Conservation (phyloP, 2,329 filamentous ascomycete genomes). For the Albifimbria verrucaria region DNA sequence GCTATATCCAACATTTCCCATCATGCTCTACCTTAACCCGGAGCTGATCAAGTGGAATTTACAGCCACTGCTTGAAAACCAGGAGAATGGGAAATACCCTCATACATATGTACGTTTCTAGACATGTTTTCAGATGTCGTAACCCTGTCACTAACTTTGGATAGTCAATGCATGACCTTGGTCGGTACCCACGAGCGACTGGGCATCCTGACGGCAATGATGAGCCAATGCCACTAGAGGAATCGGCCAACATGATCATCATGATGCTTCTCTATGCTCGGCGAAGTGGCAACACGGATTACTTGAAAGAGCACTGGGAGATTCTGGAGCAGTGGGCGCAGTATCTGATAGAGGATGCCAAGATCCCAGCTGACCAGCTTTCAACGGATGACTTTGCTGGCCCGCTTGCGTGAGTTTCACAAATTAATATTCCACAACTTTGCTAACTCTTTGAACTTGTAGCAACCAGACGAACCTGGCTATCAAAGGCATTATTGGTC, state of each 20-base stretch:
- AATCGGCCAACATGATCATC: conserved; percentile 79
- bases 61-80: too few relatives aligned
- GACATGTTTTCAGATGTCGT: too few relatives aligned
- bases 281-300: conserved; percentile 46
- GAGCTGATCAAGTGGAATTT: too few relatives aligned
- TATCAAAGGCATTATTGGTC: conserved; percentile 78
- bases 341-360: conserved; percentile 71
- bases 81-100: too few relatives aligned
- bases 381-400: conserved; percentile 85
- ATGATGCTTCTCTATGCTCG: conserved; percentile 72
- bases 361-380: conserved; percentile 73
- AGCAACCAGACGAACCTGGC: conserved; percentile 76
- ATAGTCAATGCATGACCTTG: too few relatives aligned
- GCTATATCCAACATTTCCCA: too few relatives aligned
- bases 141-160: too few relatives aligned
- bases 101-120: too few relatives aligned
- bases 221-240: conserved; percentile 74
- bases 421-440: too few relatives aligned
- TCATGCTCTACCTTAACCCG: too few relatives aligned
- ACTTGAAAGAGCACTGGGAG: conserved; percentile 64
- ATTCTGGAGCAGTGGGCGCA: conserved; percentile 76
- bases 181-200: conserved; percentile 66
- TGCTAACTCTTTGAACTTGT: too few relatives aligned
- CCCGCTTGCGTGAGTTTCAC: too few relatives aligned
- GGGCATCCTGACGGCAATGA: conserved; percentile 68